A percentile compares a stretch with the other conserved stretches of the same genome.
Evolutionary conservation across 371 early-diverging fungal genomes (phyloP).

Genomic region (Basidiobolus meristosporus): DNA sequence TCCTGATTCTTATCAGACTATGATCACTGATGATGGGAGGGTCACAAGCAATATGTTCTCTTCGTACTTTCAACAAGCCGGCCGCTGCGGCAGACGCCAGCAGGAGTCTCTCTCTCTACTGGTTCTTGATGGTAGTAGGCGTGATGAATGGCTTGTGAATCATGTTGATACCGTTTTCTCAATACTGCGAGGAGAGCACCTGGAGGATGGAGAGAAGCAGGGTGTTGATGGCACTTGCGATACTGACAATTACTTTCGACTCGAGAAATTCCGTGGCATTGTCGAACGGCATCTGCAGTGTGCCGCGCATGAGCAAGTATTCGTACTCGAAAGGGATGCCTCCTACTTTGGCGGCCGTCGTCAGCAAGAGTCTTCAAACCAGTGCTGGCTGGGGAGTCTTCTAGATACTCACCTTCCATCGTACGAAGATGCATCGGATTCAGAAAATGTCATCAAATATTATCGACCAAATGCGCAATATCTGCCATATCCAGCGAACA

Average conservation of each 20-base stretch:
- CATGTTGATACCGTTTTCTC: constrained; percentile 23
- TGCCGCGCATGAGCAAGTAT: constrained; percentile 30
- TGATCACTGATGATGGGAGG: no score
- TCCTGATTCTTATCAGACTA: constrained; percentile 10
- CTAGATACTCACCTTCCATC: no score
- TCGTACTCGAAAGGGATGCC: constrained; percentile 12
- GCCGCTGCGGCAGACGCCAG: constrained; percentile 43
- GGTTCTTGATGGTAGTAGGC: constrained; percentile 18
- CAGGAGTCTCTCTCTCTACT: constrained; percentile 32
- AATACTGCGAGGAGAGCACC: no score
- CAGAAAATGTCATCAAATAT: no score
- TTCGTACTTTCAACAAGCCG: constrained; percentile 31
- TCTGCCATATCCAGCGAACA: no score
- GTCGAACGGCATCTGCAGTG: constrained; percentile 39
- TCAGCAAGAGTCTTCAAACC: no score
- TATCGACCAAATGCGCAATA: no score
- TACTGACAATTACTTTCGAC: constrained; percentile 15
- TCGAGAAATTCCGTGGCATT: constrained; percentile 15
- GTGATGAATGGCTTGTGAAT: constrained; percentile 29
- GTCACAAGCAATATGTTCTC: no score
- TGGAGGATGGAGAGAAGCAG: no score
- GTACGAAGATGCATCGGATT: no score
- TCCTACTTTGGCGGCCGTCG: constrained; percentile 22
- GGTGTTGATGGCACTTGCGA: no score
- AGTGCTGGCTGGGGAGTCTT: no score